Evolutionary conservation across 164 flowering plant species (phyloP).

Genomic region (Dillenia turbinata): DNA sequence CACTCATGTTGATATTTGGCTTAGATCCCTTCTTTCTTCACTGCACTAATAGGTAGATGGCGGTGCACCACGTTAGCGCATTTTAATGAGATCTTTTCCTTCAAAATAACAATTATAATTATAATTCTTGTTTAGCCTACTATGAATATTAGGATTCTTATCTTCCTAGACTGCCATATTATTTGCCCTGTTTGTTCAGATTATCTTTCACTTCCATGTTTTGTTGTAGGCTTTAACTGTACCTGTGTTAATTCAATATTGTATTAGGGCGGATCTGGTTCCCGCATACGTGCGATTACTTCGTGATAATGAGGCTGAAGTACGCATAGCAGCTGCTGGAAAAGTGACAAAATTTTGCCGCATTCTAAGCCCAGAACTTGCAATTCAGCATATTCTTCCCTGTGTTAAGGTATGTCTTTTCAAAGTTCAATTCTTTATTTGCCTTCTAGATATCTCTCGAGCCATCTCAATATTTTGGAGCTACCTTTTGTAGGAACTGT

Average conservation of each 20-base stretch:
- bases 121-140: no score
- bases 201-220: no score
- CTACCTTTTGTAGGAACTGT: constrained; percentile 57
- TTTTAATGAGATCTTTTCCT: no score
- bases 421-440: background rate
- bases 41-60: no score
- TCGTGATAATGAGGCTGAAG: constrained; percentile 99
- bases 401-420: constrained; percentile 77
- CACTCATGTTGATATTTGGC: no score
- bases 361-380: constrained; percentile 81
- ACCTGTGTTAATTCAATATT: background rate
- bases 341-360: constrained; percentile 91
- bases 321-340: constrained; percentile 97
- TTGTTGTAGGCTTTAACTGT: constrained; percentile 2
- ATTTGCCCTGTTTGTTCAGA: no score
- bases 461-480: constrained; percentile 1
- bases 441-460: background rate
- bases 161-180: no score
- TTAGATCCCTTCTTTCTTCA: no score
- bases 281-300: constrained; percentile 94
- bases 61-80: no score
- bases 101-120: no score
- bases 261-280: constrained; percentile 75
- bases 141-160: no score
- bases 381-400: constrained; percentile 95